These are phyloP conservation scores for Naganishia vaughanmartiniae DNA, from an alignment of 768 basidiomycete genomes.

Conservation along the genomic window DNA sequence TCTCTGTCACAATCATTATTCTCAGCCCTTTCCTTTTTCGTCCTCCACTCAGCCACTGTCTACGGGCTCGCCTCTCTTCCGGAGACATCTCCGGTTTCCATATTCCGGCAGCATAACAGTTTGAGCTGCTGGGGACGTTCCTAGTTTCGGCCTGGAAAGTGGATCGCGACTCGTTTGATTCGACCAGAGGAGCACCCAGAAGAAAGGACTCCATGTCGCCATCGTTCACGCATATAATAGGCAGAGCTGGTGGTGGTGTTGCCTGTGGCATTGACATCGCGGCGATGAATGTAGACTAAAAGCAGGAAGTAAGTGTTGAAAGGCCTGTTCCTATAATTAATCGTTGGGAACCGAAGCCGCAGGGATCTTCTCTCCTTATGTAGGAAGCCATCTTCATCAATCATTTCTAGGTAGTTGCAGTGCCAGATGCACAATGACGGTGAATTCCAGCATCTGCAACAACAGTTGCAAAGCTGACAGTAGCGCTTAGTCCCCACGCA, in stretches of 20 bases:
- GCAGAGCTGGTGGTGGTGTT: not conserved
- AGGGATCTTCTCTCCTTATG: not conserved
- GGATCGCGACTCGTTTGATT: not conserved
- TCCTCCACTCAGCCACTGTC: slow-evolving; percentile 35
- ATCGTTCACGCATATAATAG: not conserved
- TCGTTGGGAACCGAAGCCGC: not conserved
- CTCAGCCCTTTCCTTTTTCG: slow-evolving; percentile 43
- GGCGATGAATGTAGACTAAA: not conserved
- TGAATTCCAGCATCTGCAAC: not conserved
- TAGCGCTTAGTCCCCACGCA: not conserved
- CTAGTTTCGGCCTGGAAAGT: not conserved
- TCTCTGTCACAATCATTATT: slow-evolving; percentile 52
- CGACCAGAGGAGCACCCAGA: not conserved
- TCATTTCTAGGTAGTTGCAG: no score
- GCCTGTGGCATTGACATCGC: not conserved
- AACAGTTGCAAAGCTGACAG: not conserved
- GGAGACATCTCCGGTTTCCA: slow-evolving; percentile 35
- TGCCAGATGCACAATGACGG: not conserved
- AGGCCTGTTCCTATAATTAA: not conserved
- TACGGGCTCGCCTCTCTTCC: slow-evolving; percentile 36
- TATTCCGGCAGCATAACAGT: not conserved
- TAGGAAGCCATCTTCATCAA: not conserved
- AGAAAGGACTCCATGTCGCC: not conserved
- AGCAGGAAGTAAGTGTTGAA: not conserved
- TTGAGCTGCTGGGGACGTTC: not conserved